Percentiles rank a stretch among this genome's conserved stretches.
Evolutionary conservation across 495 filamentous ascomycete genomes (phyloP).

Genomic region (Aspergillus incahuasiensis): DNA sequence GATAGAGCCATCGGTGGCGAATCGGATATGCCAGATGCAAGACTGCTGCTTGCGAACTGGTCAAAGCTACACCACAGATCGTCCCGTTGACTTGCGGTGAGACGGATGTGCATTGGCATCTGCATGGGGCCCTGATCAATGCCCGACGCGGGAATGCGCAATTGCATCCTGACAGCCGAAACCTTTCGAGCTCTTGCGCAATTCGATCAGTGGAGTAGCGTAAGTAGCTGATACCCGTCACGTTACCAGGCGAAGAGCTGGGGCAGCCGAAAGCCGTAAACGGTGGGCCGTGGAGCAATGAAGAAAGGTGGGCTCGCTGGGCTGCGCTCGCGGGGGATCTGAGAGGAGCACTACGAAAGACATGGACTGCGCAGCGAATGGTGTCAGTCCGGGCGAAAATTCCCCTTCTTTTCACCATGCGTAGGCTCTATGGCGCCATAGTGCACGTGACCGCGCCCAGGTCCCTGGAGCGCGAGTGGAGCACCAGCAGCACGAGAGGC

Average conservation of each 20-base stretch:
- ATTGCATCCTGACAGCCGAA: neutral
- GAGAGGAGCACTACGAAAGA: neutral
- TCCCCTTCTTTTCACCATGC: neutral
- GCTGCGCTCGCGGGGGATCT: neutral
- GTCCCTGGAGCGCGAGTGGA: neutral
- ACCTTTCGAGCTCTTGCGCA: neutral
- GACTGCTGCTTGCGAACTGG: neutral
- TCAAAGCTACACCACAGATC: neutral
- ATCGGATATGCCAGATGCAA: neutral
- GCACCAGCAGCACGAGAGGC: conserved; percentile 6
- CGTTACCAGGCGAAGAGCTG: neutral
- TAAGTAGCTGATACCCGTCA: neutral
- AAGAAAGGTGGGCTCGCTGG: neutral
- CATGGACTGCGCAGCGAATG: conserved; percentile 7
- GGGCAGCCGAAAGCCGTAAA: neutral
- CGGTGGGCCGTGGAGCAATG: neutral
- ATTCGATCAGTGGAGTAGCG: too few relatives aligned
- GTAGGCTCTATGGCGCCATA: conserved; percentile 19
- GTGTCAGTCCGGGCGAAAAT: conserved; percentile 10
- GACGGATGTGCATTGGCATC: neutral
- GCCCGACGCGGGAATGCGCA: neutral
- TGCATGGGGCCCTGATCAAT: neutral
- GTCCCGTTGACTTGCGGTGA: neutral
- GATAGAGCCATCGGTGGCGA: conserved; percentile 6
- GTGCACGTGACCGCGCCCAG: conserved; percentile 15